Evolutionary conservation across 2,329 filamentous ascomycete genomes (phyloP).

Genomic region (Sclerotinia nivalis): DNA sequence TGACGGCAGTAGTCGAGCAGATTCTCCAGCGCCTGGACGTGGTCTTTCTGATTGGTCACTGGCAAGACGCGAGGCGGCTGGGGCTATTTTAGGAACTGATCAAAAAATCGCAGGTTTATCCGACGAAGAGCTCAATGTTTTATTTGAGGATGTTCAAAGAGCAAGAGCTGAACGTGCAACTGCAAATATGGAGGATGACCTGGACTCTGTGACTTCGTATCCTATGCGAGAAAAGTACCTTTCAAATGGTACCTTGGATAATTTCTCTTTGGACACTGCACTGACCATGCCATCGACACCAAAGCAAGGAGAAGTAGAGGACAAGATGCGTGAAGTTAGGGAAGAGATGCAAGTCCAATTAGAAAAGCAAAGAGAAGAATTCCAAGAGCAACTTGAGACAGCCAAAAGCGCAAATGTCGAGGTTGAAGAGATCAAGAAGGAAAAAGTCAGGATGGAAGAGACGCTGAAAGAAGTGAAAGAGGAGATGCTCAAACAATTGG

Average conservation of each 20-base stretch:
- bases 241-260: constrained; percentile 91
- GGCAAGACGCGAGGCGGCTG: constrained; percentile 88
- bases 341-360: constrained; percentile 84
- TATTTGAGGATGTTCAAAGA: constrained; percentile 92
- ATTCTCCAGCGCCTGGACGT: constrained; percentile 72
- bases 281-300: constrained; percentile 95
- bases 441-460: constrained; percentile 84
- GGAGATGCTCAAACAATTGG: constrained; percentile 85
- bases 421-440: constrained; percentile 78
- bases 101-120: constrained; percentile 88
- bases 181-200: constrained; percentile 83
- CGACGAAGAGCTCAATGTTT: constrained; percentile 88
- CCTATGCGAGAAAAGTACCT: constrained; percentile 91
- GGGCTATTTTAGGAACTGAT: constrained; percentile 83
- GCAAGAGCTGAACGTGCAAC: constrained; percentile 75
- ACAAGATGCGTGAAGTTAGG: constrained; percentile 69
- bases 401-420: constrained; percentile 75
- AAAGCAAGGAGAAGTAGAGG: constrained; percentile 72
- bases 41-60: constrained; percentile 90
- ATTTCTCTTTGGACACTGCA: constrained; percentile 91
- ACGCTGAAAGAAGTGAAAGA: constrained; percentile 75
- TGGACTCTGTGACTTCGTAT: constrained; percentile 86
- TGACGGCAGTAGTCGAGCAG: constrained; percentile 66
- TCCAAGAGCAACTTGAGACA: constrained; percentile 71
- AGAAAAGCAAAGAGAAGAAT: constrained; percentile 82